Percentiles rank a stretch among this genome's conserved stretches.
These are phyloP conservation scores for Mycosarcoma mackinlayi DNA, from an alignment of 1,284 basidiomycete species.

Conservation along the genomic window DNA sequence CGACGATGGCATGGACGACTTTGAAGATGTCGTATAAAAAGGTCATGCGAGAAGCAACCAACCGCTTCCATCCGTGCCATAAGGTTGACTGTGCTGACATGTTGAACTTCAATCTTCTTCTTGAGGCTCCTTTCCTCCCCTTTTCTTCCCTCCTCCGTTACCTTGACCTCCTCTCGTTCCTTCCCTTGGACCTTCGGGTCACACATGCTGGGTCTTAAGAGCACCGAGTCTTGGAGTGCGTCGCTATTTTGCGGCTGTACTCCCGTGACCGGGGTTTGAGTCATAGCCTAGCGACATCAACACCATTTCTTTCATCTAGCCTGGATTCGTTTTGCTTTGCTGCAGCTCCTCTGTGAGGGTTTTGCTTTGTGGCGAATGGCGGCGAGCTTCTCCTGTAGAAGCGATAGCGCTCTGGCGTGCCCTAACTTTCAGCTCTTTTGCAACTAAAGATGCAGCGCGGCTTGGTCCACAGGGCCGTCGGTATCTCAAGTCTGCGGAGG, in stretches of 20 bases:
- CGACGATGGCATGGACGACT: constrained; percentile 60
- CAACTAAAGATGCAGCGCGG: constrained; percentile 38
- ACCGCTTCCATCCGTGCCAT: constrained; percentile 1
- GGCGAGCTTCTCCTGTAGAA: constrained; percentile 24
- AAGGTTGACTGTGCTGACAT: constrained; percentile 16
- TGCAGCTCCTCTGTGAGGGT: constrained; percentile 11
- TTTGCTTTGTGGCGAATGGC: constrained; percentile 4
- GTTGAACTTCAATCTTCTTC: background rate
- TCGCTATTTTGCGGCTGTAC: constrained; percentile 4
- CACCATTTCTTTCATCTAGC: constrained; percentile 39
- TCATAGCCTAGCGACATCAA: constrained; percentile 56
- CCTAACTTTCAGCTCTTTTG: constrained; percentile 18
- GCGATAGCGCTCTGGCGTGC: constrained; percentile 30
- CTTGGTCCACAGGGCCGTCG: constrained; percentile 26
- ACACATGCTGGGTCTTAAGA: constrained; percentile 55
- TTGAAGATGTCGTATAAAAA: constrained; percentile 60
- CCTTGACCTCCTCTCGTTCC: background rate
- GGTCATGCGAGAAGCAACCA: constrained; percentile 9
- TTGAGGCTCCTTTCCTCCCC: constrained; percentile 1
- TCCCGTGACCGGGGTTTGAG: constrained; percentile 58
- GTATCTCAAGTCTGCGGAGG: constrained; percentile 26
- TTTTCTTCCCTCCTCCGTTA: background rate
- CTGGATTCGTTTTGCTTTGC: constrained; percentile 26
- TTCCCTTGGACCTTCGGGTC: constrained; percentile 1
- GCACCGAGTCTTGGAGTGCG: constrained; percentile 53